Percentiles rank a stretch among this genome's conserved stretches.
These are phyloP conservation scores for Balansia obtecta DNA, from an alignment of 2,329 filamentous ascomycete species.

Conservation along the genomic window DNA sequence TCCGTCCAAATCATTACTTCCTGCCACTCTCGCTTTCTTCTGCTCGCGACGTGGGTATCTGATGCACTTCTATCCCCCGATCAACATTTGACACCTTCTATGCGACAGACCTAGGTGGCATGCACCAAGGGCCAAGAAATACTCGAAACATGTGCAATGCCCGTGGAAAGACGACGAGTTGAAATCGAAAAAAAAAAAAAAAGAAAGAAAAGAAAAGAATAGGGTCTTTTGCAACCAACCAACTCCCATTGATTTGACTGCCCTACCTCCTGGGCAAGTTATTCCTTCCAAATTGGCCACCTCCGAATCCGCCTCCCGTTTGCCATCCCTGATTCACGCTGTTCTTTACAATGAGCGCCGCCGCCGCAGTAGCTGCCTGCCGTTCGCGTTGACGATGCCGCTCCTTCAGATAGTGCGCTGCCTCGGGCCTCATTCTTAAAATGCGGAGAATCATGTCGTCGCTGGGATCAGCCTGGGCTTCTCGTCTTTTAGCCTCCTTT, in stretches of 20 bases:
- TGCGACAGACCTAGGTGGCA: not conserved
- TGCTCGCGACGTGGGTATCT: not conserved
- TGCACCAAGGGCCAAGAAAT: not conserved
- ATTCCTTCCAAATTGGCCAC: slow-evolving; percentile 32
- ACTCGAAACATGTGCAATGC: not conserved
- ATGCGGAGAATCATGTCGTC: slow-evolving; percentile 98
- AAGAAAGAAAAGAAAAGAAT: too few relatives aligned
- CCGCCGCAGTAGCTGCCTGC: slow-evolving; percentile 77
- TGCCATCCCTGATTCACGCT: slow-evolving; percentile 56
- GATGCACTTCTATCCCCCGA: not conserved
- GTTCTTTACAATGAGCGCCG: slow-evolving; percentile 88
- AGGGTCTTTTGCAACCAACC: too few relatives aligned
- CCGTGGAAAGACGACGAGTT: too few relatives aligned
- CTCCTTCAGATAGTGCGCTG: slow-evolving; percentile 75
- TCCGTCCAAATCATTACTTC: not conserved
- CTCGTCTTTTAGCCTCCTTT: slow-evolving; percentile 90
- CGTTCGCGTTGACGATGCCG: slow-evolving; percentile 88
- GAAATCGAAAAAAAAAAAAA: not conserved
- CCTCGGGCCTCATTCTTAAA: slow-evolving; percentile 87
- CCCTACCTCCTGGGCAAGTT: slow-evolving; percentile 33
- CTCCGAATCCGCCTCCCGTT: slow-evolving; percentile 21
- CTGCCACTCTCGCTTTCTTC: not conserved
- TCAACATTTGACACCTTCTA: not conserved
- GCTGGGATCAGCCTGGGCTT: slow-evolving; percentile 89
- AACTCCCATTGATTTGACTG: too few relatives aligned